Evolutionary conservation across 495 filamentous ascomycete genomes (phyloP).

Genomic region (Apiosordaria backusii): DNA sequence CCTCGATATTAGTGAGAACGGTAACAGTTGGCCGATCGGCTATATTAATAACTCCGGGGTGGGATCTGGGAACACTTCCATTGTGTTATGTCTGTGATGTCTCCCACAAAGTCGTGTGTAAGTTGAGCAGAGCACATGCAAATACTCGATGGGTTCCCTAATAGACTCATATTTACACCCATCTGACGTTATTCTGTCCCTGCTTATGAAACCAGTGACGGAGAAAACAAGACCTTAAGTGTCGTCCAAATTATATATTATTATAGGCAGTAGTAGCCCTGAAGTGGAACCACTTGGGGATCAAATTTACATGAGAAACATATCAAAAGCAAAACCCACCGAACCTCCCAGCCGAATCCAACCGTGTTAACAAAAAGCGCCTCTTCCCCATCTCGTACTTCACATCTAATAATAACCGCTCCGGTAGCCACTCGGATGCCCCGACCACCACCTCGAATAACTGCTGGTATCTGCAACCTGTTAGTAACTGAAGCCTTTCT

Average conservation of each 20-base stretch:
- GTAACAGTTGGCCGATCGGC: not conserved
- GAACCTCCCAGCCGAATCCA: no score
- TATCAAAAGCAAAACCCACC: not conserved
- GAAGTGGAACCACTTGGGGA: not conserved
- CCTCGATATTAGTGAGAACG: no score
- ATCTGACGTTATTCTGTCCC: not conserved
- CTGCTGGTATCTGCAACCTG: conserved; percentile 19
- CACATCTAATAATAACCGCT: conserved; percentile 4
- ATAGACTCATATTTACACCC: not conserved
- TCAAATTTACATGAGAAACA: not conserved
- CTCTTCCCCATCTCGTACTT: not conserved
- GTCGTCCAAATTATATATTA: not conserved
- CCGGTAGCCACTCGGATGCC: conserved; percentile 16
- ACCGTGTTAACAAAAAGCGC: not conserved
- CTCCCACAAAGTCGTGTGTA: no score
- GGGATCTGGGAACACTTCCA: no score
- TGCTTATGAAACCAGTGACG: not conserved
- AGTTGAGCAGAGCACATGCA: no score
- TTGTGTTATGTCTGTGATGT: no score
- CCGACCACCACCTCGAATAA: conserved; percentile 28
- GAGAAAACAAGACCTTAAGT: not conserved
- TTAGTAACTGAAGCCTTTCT: not conserved
- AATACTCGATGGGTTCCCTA: no score
- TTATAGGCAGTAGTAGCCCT: not conserved
- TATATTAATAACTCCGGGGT: not conserved